Evolutionary conservation across 768 basidiomycete genomes (phyloP).

Genomic region (Krasilnikovozyma curviuscula): DNA sequence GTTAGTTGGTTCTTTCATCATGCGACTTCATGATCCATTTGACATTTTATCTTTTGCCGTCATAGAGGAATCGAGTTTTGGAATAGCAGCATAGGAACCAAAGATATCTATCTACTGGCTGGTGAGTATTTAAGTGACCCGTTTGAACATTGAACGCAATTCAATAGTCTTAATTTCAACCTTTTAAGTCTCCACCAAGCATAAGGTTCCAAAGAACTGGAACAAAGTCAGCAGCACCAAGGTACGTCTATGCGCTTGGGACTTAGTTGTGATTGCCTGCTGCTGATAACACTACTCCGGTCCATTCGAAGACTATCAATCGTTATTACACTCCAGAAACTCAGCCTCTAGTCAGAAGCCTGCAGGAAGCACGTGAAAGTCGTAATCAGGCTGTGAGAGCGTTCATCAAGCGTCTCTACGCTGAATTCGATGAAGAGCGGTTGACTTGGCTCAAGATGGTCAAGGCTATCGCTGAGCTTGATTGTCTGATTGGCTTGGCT

Average conservation of each 20-base stretch:
- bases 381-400: constrained; percentile 54
- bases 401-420: constrained; percentile 38
- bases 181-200: constrained; percentile 36
- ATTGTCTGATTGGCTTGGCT: constrained; percentile 80
- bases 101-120: constrained; percentile 29
- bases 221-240: constrained; percentile 61
- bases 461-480: constrained; percentile 71
- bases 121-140: background rate
- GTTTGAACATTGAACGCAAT: background rate
- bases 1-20: constrained; percentile 27
- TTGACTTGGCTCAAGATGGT: constrained; percentile 23
- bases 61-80: constrained; percentile 36
- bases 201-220: constrained; percentile 66
- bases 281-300: background rate
- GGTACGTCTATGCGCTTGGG: constrained; percentile 32
- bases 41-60: constrained; percentile 28
- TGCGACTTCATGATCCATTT: background rate
- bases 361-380: constrained; percentile 88
- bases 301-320: constrained; percentile 37
- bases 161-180: background rate
- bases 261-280: background rate
- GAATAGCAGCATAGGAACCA: constrained; percentile 67
- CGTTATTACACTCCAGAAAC: constrained; percentile 65
- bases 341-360: constrained; percentile 46
- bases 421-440: constrained; percentile 25